Conservation (phyloP, 148 eudicot species). For the Amaranthus hypochondriacus region DNA sequence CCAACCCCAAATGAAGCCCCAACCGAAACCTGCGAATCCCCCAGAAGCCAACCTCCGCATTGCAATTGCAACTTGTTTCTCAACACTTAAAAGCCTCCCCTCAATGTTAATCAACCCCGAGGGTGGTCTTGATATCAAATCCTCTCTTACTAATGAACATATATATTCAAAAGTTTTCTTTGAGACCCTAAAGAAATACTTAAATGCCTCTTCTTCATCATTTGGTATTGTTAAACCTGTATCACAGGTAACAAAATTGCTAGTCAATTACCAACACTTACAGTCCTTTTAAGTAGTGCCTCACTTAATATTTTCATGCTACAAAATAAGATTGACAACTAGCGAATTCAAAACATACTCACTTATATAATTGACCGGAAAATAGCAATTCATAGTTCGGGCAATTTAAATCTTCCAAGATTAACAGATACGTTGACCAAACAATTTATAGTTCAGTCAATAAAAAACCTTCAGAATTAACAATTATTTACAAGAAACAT, state of each 20-base stretch:
- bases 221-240: constrained; percentile 55
- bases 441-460: too few species aligned
- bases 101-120: constrained; percentile 97
- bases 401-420: too few species aligned
- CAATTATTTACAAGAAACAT: too few species aligned
- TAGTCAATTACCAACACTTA: constrained; percentile 12
- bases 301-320: not conserved
- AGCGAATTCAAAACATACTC: not conserved
- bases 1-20: constrained; percentile 97
- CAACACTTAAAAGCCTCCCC: constrained; percentile 95
- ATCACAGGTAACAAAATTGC: constrained; percentile 10
- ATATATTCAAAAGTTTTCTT: constrained; percentile 84
- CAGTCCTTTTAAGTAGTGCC: not conserved
- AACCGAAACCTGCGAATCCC: constrained; percentile 89
- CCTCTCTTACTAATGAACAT: constrained; percentile 84
- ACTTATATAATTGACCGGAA: not conserved
- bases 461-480: too few species aligned
- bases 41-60: constrained; percentile 90
- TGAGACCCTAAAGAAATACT: constrained; percentile 81
- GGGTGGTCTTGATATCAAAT: constrained; percentile 90
- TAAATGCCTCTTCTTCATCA: constrained; percentile 84
- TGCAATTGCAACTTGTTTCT: constrained; percentile 97
- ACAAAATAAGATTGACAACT: not conserved
- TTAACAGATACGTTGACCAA: too few species aligned
- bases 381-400: too few species aligned